Percentiles rank a stretch among this genome's conserved stretches.
Conservation (phyloP, 306 rosid species). For the Fagus sylvatica region DNA sequence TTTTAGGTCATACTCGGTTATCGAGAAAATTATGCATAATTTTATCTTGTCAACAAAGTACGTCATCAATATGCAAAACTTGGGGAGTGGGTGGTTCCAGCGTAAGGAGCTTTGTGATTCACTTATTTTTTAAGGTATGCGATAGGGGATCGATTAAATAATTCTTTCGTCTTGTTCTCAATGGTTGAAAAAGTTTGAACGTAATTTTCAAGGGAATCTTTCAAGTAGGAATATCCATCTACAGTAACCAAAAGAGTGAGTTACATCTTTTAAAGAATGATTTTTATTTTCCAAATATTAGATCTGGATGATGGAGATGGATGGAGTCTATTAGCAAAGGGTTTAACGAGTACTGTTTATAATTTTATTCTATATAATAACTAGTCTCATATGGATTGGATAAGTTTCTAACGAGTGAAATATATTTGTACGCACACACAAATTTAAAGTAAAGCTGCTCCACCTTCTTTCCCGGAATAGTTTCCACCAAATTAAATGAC, state of each 20-base stretch:
- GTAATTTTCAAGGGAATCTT: background rate
- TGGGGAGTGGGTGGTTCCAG: background rate
- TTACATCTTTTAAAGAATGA: too few species aligned
- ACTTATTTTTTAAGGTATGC: background rate
- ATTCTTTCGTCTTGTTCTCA: background rate
- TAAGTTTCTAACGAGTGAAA: too few species aligned
- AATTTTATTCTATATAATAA: too few species aligned
- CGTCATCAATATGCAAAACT: background rate
- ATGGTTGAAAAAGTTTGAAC: background rate
- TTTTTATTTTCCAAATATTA: too few species aligned
- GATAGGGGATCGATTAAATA: background rate
- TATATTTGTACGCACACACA: too few species aligned
- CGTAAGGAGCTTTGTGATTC: background rate
- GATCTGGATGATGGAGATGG: too few species aligned
- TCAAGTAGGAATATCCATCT: background rate
- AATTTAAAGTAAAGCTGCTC: too few species aligned
- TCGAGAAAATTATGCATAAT: background rate
- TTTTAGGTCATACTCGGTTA: background rate
- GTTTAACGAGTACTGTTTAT: too few species aligned
- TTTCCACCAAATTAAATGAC: too few species aligned
- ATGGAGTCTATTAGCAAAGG: too few species aligned
- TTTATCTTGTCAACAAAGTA: constrained; percentile 1
- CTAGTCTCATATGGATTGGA: too few species aligned
- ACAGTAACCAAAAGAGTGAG: background rate
- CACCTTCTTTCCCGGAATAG: too few species aligned